A percentile compares a stretch with the other conserved stretches of the same genome.
Evolutionary conservation across 305 asterid species (phyloP).

Genomic region (Coffea humblotiana): DNA sequence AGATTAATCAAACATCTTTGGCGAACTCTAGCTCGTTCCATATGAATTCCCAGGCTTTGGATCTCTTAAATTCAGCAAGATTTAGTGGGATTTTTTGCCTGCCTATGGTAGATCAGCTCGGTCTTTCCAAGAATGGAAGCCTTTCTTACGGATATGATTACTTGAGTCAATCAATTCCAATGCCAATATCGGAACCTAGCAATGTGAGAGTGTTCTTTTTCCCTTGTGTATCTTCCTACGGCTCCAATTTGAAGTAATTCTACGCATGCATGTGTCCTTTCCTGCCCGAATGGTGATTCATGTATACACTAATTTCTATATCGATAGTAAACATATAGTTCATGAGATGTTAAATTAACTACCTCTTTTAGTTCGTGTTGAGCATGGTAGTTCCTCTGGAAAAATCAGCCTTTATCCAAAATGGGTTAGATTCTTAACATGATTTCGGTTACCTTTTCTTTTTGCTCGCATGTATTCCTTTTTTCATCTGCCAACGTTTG

Average conservation of each 20-base stretch:
- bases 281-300: neutral
- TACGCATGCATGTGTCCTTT: neutral
- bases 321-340: neutral
- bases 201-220: slow-evolving; percentile 40
- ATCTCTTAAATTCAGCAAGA: slow-evolving; percentile 64
- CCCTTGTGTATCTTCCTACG: neutral
- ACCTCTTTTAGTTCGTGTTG: neutral
- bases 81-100: slow-evolving; percentile 37
- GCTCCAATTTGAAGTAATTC: neutral
- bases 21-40: slow-evolving; percentile 37
- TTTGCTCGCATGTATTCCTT: neutral
- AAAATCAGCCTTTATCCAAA: neutral
- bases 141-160: slow-evolving; percentile 43
- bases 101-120: slow-evolving; percentile 30
- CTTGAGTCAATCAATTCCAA: slow-evolving; percentile 40
- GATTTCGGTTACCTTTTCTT: neutral
- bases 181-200: slow-evolving; percentile 33
- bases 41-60: slow-evolving; percentile 60
- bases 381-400: neutral
- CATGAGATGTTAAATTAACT: neutral
- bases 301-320: neutral
- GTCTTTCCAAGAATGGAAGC: slow-evolving; percentile 23
- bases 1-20: slow-evolving; percentile 30
- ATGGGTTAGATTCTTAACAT: neutral
- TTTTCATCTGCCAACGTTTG: neutral